A percentile compares a stretch with the other conserved stretches of the same genome.
These are phyloP conservation scores for Cladosporium sp. DNA, from an alignment of 2,329 filamentous ascomycete species.

Conservation along the genomic window DNA sequence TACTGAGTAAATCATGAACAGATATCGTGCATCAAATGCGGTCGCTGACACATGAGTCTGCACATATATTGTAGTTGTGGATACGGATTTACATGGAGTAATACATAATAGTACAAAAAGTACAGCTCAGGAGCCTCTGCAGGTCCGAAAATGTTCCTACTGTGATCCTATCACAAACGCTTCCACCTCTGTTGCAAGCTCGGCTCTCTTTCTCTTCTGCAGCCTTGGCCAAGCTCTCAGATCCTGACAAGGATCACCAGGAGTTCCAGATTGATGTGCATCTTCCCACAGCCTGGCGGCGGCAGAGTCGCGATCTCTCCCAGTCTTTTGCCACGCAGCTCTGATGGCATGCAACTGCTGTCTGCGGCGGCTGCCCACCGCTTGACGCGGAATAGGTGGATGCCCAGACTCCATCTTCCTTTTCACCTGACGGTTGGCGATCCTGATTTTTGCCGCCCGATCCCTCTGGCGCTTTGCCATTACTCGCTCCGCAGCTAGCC, in stretches of 20 bases:
- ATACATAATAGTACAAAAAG: neutral
- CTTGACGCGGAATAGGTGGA: constrained; percentile 13
- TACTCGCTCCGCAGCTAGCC: no score
- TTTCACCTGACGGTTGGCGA: no score
- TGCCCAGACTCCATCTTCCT: no score
- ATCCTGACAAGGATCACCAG: neutral
- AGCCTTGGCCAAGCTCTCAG: constrained; percentile 4
- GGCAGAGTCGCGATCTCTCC: neutral
- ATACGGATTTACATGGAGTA: no score
- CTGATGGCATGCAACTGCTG: neutral
- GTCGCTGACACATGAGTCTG: neutral
- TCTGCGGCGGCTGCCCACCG: neutral
- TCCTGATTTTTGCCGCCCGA: no score
- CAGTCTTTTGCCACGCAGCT: neutral
- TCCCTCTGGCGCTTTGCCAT: no score
- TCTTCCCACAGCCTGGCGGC: neutral
- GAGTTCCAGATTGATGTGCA: neutral
- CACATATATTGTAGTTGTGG: neutral
- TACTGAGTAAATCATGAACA: neutral
- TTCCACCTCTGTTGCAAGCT: constrained; percentile 8
- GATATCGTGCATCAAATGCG: neutral
- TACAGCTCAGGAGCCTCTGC: no score
- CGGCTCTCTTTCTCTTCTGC: neutral
- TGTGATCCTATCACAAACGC: neutral
- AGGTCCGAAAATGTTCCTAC: neutral